These are phyloP conservation scores for Xylaria acuta DNA, from an alignment of 495 filamentous ascomycete species.

Conservation along the genomic window DNA sequence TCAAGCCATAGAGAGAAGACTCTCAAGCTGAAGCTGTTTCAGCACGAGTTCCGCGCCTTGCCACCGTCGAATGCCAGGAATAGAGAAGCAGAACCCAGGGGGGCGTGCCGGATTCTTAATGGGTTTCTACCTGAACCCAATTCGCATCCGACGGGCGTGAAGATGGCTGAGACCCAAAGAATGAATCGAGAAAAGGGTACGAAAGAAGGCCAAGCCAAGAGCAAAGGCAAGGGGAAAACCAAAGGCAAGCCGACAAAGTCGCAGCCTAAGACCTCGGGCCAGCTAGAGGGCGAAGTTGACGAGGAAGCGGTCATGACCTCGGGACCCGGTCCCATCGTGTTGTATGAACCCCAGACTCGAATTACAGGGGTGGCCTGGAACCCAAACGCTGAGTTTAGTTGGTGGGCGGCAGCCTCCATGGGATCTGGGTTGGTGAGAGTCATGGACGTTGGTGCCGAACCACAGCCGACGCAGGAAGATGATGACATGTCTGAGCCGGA, in stretches of 20 bases:
- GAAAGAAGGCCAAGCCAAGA: constrained; percentile 46
- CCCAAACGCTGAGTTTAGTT: constrained; percentile 54
- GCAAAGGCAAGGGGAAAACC: constrained; percentile 63
- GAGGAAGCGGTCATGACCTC: constrained; percentile 37
- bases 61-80: constrained; percentile 16
- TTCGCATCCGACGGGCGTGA: constrained; percentile 67
- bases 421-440: constrained; percentile 54
- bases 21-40: constrained; percentile 53
- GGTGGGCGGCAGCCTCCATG: constrained; percentile 61
- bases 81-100: constrained; percentile 49
- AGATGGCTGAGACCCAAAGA: constrained; percentile 61
- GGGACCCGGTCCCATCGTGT: constrained; percentile 46
- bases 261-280: constrained; percentile 49
- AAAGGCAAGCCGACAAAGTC: constrained; percentile 43
- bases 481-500: constrained; percentile 5
- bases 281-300: constrained; percentile 32
- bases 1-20: constrained; percentile 50
- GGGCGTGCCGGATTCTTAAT: constrained; percentile 62
- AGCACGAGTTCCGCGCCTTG: constrained; percentile 49
- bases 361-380: constrained; percentile 55
- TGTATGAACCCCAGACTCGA: constrained; percentile 53
- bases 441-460: constrained; percentile 52
- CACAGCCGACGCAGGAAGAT: constrained; percentile 16
- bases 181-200: constrained; percentile 56
- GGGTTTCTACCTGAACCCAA: constrained; percentile 59